Base-by-base conservation (phyloP, 2,329 filamentous ascomycete genomes). In the Colletotrichum endophyticum region DNA sequence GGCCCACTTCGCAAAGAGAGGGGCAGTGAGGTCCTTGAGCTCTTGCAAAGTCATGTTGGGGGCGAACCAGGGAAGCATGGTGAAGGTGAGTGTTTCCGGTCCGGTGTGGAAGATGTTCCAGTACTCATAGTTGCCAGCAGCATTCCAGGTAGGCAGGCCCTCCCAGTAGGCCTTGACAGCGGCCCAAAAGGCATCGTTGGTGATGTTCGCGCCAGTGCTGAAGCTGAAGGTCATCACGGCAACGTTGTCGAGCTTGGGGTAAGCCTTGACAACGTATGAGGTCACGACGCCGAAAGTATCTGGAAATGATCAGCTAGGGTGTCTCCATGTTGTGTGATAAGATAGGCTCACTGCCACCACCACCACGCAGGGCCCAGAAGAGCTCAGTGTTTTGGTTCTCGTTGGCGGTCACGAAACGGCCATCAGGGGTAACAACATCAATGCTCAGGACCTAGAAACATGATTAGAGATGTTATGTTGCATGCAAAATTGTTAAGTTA, bases 261-360 rank as follows among this genome's bases (percentile, higher is more conserved):
- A 85, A 2, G 87, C 86, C 78, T 88, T 89, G 53, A 88, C 84
- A 0, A 89, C 92, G 81, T 92, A 85, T 1, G 88, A 90, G 8
- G 87, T 81, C 1, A 93, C 90, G 2, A 93, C 85, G 3, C 86
- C 92, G 78, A 89, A 93, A 22, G 87, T 92, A n/a, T 93, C 91
- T 15, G 83, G 84, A 71, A 85, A 73, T 79, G 79, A 5, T 78
- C 44, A 53, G 44, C 44, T 53, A 1, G 1, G 11, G n/a, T 53
- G 4, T 53, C n/a, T 3, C n/a, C 1, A 13, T 53, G 44, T 53
- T 53, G 6, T 53, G n/a, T 53, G 11, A 2, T 2, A 49, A 53
- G 44, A 1, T 13, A 1, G 2, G 2, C 44, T 53, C 44, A 53
- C 44, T 53, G 44, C 83, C 83, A 28, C 87, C 87, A 2, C 86